Evolutionary conservation across 257 asterid genomes (phyloP), one percentile per base, ranked within the genome.

Genomic region (Fraxinus cuspidata): DNA sequence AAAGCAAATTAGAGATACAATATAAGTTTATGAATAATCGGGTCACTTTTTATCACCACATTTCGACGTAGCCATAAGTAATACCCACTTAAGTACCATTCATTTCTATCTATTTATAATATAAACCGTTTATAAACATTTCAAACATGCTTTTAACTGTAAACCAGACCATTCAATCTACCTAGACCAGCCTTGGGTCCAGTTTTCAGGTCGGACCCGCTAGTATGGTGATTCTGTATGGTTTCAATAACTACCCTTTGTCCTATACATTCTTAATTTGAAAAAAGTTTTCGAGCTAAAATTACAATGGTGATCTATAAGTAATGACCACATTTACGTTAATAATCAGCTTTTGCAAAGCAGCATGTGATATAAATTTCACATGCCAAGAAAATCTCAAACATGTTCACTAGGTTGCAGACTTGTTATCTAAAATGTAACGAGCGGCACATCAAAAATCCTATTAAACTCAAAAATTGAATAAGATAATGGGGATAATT

Each of bases 351-450:
- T 40, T 51, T 40, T 31, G 66, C 70, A 49, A 13, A 51, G 69
- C 32, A 51, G n/a, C 37, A 16, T 8, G 65, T 28, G 18, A 29
- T 80, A 60, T 60, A 23, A 60, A 60, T 60, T 44, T 69, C 70
- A 65, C 28, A 32, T 21, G 73, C 21, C 34, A 77, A 78, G 64
- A 49, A 69, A 75, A 78, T 44, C 67, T 23, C 35, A 58, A 21
- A 58, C 49, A n/a, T 18, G 44, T 58, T 56, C 67, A 68, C 19
- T n/a, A 56, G 13, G 29, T 58, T 29, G 29, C 13, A 58, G 11
- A 58, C 27, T 8, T 23, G 28, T n/a, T 21, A 8, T 58, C 67
- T 21, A 21, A 58, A 58, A 58, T 58, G 16, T 40, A 51, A 69
- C 73, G 60, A 71, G 79, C 51, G 64, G 74, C 42, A 69, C 68